A percentile compares a stretch with the other conserved stretches of the same genome.
Conservation (phyloP, 2,329 filamentous ascomycete species). For the Penicillium sp. region DNA sequence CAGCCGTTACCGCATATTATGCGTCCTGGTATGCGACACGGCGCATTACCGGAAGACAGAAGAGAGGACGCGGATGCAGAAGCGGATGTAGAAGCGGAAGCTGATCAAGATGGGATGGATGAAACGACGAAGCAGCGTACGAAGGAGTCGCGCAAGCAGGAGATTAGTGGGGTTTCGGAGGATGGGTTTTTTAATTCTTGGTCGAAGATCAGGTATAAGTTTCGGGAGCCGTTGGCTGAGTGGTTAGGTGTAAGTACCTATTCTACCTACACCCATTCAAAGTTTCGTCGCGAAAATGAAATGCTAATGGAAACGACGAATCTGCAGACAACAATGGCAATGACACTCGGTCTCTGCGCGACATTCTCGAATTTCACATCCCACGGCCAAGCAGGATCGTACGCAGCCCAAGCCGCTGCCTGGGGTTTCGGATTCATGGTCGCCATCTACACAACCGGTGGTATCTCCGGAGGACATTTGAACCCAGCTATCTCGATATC, state of each 20-base stretch:
- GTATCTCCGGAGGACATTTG: slow-evolving; percentile 49
- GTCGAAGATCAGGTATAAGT: slow-evolving; percentile 24
- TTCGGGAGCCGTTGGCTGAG: slow-evolving; percentile 32
- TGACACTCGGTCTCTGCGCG: slow-evolving; percentile 31
- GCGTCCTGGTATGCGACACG: slow-evolving; percentile 45
- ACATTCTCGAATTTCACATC: slow-evolving; percentile 25
- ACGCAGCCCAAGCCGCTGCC: slow-evolving; percentile 18
- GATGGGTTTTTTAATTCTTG: slow-evolving; percentile 28
- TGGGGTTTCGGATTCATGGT: slow-evolving; percentile 37
- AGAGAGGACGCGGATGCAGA: slow-evolving; percentile 13
- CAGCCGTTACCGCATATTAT: slow-evolving; percentile 51
- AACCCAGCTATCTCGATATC: slow-evolving; percentile 47
- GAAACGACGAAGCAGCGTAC: background rate
- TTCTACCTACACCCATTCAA: too few relatives aligned
- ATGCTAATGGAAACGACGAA: too few relatives aligned
- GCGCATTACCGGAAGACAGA: slow-evolving; percentile 15
- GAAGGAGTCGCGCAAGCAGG: background rate
- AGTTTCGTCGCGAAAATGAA: too few relatives aligned
- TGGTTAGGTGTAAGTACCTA: slow-evolving; percentile 25
- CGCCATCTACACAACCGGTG: slow-evolving; percentile 46
- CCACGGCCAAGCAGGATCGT: slow-evolving; percentile 24
- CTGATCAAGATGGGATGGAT: slow-evolving; percentile 4
- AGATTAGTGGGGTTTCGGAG: background rate
- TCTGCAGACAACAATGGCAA: slow-evolving; percentile 27
- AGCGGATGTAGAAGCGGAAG: too few relatives aligned